These are phyloP conservation scores for Favolaschia claudopus DNA, from an alignment of 768 basidiomycete genomes.

Conservation along the genomic window DNA sequence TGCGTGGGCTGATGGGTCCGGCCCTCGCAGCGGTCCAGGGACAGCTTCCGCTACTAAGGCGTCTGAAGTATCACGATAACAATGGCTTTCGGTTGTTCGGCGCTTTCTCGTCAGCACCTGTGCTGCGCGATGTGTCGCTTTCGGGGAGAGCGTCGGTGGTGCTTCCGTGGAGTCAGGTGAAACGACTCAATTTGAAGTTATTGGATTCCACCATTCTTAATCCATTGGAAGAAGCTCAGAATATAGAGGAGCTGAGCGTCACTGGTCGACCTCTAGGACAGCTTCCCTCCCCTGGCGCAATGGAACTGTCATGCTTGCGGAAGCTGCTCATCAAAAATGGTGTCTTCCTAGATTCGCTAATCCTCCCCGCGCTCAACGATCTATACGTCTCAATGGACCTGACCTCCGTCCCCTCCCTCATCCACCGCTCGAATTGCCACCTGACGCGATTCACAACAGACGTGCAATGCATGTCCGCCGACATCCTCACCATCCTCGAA, in stretches of 20 bases:
- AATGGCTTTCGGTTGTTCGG: background rate
- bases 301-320: slow-evolving; percentile 8
- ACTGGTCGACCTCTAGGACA: background rate
- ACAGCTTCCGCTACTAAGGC: background rate
- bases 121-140: slow-evolving; percentile 2
- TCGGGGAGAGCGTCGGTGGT: background rate
- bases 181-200: slow-evolving; percentile 4
- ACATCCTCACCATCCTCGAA: background rate
- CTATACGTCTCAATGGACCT: slow-evolving; percentile 11
- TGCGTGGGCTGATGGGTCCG: slow-evolving; percentile 1
- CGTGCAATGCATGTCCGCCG: background rate
- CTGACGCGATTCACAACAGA: slow-evolving; percentile 3
- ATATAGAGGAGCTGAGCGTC: slow-evolving; percentile 1
- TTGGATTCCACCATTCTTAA: background rate
- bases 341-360: background rate
- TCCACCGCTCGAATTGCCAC: slow-evolving; percentile 1
- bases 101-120: background rate
- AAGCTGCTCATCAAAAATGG: slow-evolving; percentile 9
- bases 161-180: slow-evolving; percentile 8
- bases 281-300: background rate
- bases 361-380: slow-evolving; percentile 8
- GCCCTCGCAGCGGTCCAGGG: background rate
- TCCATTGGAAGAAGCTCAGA: background rate
- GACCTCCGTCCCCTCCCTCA: slow-evolving; percentile 1
- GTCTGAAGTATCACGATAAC: slow-evolving; percentile 6